These are phyloP conservation scores for Tetrapisispora namnaoensis DNA, from an alignment of 805 yeast species.

Conservation along the genomic window DNA sequence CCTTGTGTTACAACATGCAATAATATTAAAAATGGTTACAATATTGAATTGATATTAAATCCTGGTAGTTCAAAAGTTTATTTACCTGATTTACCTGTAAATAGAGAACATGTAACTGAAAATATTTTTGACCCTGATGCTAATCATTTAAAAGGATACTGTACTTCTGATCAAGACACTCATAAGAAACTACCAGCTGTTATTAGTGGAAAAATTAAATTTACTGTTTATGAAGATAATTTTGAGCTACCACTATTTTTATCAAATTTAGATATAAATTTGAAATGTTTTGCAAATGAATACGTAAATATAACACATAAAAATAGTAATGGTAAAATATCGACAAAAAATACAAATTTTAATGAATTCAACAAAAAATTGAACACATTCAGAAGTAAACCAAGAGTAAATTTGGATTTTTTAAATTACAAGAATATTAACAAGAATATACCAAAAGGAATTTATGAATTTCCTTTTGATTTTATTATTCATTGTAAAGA, in stretches of 20 bases:
- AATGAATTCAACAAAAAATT: not conserved
- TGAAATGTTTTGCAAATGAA: slow-evolving; percentile 16
- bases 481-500: not conserved
- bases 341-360: not conserved
- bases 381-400: not conserved
- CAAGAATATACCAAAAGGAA: not conserved
- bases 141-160: not conserved
- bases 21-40: slow-evolving; percentile 8
- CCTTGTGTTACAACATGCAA: slow-evolving; percentile 8
- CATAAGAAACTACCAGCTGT: not conserved
- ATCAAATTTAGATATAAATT: slow-evolving; percentile 7
- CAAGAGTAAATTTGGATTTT: slow-evolving; percentile 1
- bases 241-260: slow-evolving; percentile 5
- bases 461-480: slow-evolving; percentile 3
- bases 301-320: slow-evolving; percentile 9
- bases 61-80: slow-evolving; percentile 7
- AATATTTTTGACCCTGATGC: slow-evolving; percentile 2
- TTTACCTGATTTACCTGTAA: slow-evolving; percentile 10
- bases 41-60: slow-evolving; percentile 9
- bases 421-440: not conserved
- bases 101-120: not conserved
- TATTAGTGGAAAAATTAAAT: slow-evolving; percentile 6
- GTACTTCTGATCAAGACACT: not conserved
- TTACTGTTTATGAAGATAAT: not conserved
- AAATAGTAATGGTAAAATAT: not conserved